Evolutionary conservation across 306 rosid genomes (phyloP), one percentile per base, ranked within the genome.

Genomic region (Casuarina cunninghamiana): DNA sequence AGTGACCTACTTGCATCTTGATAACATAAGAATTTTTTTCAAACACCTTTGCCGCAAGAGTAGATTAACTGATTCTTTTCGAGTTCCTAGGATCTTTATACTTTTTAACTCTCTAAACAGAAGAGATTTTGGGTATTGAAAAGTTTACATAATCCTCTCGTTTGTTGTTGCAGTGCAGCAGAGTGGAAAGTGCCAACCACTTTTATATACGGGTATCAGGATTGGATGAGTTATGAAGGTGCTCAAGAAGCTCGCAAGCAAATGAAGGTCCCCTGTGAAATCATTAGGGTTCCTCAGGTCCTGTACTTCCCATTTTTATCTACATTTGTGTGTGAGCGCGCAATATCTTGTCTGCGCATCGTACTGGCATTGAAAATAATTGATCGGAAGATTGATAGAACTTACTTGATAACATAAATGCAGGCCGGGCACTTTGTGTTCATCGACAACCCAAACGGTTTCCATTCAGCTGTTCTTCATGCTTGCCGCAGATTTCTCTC

Each of bases 111-210:
- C 21, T 53, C 19, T 17, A 53, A n/a, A 53, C 57, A 16, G 21
- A 53, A 53, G 19, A 53, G 57, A 13, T 3, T 2, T 19, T 3
- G 19, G 57, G 58, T n/a, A n/a, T 69, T 43, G 17, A 42, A 53
- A 38, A 51, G 26, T 70, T 63, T 6, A 60, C 42, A 3, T 53
- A 12, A 19, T 39, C 50, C 50, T 2, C 26, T 78, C 15, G 39
- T 78, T 72, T 72, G 53, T 63, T 41, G 37, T 70, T 75, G 67
- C 88, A 96, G 99, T 53, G 97, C 94, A 16, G 62, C 96, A 0
- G 97, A 96, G 78, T 96, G 97, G 99, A 93, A 92, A 77, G 98
- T 96, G 57, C 99, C 99, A 35, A 91, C 99, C 53, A 85, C 94
- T 79, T 96, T 96, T 85, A 93, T 96, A 60, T 96, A 93, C 78